Evolutionary conservation across 495 filamentous ascomycete species (phyloP), one percentile per base, ranked within the genome.

Genomic region (Trichoderma orchidacearum): DNA sequence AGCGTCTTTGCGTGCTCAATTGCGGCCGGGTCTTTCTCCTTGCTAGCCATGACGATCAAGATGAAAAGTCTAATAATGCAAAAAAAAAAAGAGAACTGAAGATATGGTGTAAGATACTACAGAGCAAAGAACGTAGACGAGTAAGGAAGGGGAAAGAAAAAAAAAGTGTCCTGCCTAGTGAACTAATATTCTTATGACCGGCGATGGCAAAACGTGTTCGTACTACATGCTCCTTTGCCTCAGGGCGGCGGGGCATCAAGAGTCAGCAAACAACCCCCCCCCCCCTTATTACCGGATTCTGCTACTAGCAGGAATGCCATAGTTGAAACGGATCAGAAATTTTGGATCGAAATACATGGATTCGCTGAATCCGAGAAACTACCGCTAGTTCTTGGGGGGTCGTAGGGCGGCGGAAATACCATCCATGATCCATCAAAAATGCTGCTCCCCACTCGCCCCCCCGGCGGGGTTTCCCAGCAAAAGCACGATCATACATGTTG

Each of bases 1-100:
- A 81, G 63, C 15, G 53, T 60, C 29, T 64, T 72, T 17, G 78
- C 72, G 28, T 71, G 59, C 34, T 67, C 70, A 51, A 81, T 70
- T 17, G 72, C 64, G n/a, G 73, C 71, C 3, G 66, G 61, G 28
- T 73, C 61, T 64, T 79, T 79, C 50, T 68, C 63, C 2, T 60
- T 61, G 15, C 69, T 64, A 13, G 76, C 75, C 69, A 73, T 70
- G 18, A 25, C 8, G 21, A 48, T 13, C 8, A 36, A 7, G 21
- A 48, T 17, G 21, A 48, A 25, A 8, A 48, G n/a, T n/a, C n/a
- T n/a, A n/a, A n/a, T n/a, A n/a, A n/a, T n/a, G n/a, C n/a, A n/a
- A n/a, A n/a, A n/a, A n/a, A n/a, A n/a, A n/a, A n/a, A n/a, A n/a
- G n/a, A n/a, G n/a, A n/a, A n/a, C n/a, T n/a, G n/a, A n/a, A n/a